Evolutionary conservation across 78 protist genomes (phyloP), one percentile per base, ranked within the genome.

Genomic region (Anaeramoeba flamelloides): DNA sequence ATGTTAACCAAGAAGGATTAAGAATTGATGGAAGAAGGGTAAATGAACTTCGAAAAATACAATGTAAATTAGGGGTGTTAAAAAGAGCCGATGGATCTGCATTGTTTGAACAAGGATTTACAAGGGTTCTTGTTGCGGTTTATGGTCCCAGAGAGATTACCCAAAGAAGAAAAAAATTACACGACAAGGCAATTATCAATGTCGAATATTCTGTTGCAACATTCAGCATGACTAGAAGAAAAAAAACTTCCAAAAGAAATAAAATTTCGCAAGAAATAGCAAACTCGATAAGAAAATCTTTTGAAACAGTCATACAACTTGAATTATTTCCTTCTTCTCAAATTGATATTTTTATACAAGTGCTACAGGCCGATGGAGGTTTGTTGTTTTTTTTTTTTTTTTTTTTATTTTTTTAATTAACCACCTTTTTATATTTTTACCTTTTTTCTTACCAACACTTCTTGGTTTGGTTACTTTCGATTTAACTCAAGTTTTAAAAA

Each of bases 321-420:
- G 1, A 69, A 3, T 40, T 89, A 38, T 86, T 79, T 37, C 98
- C 98, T 0, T 74, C 91, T 8, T 88, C 97, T 2, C 91, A 91
- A 37, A 92, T 95, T 36, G 87, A 84, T 69, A 85, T 95, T 8
- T 86, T 34, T 74, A 41, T 95, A 26, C 91, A 90, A 4, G 92
- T 95, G 1, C 74, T 95, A 33, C 98, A 95, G 69, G 78, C 94
- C 0, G 98, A 95, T n/a, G 98, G 97, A 1, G 93, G 84, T n/a
- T n/a, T n/a, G n/a, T n/a, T n/a, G n/a, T n/a, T n/a, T n/a, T n/a
- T n/a, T n/a, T n/a, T n/a, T n/a, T n/a, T n/a, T n/a, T n/a, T n/a
- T n/a, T n/a, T n/a, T n/a, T n/a, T n/a, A n/a, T n/a, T n/a, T n/a
- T n/a, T n/a, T n/a, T n/a, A n/a, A n/a, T n/a, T n/a, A n/a, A n/a